A percentile compares a stretch with the other conserved stretches of the same genome.
phyloP scores from a whole-genome alignment of 352 stramenopile genomes.

The Sclerospora graminicola region DNA sequence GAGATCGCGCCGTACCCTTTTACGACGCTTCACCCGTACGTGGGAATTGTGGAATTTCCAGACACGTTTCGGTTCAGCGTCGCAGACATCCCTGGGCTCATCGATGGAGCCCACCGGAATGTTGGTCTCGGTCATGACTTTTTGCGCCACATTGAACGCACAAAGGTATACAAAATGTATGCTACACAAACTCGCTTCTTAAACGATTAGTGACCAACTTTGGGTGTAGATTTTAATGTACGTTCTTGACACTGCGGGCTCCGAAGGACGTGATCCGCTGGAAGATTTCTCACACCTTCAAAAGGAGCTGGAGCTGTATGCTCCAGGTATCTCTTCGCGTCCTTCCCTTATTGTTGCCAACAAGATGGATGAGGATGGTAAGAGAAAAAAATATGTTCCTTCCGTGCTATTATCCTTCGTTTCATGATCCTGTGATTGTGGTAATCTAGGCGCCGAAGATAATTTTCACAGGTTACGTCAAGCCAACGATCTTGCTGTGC shows the following conservation, averaged over 20 bases:
- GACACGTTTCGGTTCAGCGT: constrained; percentile 90
- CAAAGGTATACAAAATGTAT: constrained; percentile 61
- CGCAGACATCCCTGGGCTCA: constrained; percentile 83
- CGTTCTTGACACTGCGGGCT: constrained; percentile 72
- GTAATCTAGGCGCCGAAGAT: constrained; percentile 44
- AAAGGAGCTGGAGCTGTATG: constrained; percentile 80
- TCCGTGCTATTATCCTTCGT: not conserved
- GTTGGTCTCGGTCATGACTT: constrained; percentile 98
- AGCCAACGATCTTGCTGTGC: constrained; percentile 57
- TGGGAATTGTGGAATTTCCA: constrained; percentile 92
- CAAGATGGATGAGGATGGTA: constrained; percentile 83
- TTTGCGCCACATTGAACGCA: constrained; percentile 97
- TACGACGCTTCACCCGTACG: constrained; percentile 94
- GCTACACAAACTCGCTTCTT: not conserved
- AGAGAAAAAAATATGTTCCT: not conserved
- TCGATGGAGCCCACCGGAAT: constrained; percentile 89
- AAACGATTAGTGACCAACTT: not conserved
- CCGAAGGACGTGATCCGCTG: constrained; percentile 67
- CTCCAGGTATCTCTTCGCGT: constrained; percentile 72
- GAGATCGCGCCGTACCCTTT: constrained; percentile 97
- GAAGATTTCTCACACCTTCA: constrained; percentile 72
- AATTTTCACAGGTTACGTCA: constrained; percentile 68
- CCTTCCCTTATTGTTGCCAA: constrained; percentile 83
- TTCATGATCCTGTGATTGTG: not conserved
- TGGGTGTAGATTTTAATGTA: constrained; percentile 69